Evolutionary conservation across 2,329 filamentous ascomycete species (phyloP).

Genomic region (Fusarium sp.): DNA sequence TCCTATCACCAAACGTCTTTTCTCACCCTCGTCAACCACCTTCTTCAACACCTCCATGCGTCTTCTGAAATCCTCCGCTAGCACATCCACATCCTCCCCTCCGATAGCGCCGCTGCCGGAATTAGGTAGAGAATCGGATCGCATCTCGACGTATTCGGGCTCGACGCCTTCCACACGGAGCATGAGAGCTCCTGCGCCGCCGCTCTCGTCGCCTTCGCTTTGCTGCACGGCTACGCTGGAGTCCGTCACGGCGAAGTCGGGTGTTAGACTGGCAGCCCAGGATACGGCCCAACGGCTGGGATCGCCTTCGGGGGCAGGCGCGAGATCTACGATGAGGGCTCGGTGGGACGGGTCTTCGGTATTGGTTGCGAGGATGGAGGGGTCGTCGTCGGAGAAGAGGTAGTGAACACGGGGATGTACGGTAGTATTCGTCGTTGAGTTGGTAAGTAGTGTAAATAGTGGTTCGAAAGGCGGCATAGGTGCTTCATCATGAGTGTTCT

Average conservation of each 20-base stretch:
- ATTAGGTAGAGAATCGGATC: constrained; percentile 45
- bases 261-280: constrained; percentile 77
- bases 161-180: constrained; percentile 56
- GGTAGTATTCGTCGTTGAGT: constrained; percentile 77
- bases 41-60: constrained; percentile 67
- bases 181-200: constrained; percentile 47
- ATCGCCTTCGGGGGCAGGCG: constrained; percentile 53
- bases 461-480: constrained; percentile 71
- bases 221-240: constrained; percentile 60
- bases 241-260: constrained; percentile 75
- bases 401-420: constrained; percentile 91
- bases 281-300: constrained; percentile 67
- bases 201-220: constrained; percentile 51
- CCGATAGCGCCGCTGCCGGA: constrained; percentile 51
- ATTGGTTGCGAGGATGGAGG: constrained; percentile 77
- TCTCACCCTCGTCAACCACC: constrained; percentile 66
- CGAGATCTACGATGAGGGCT: constrained; percentile 68
- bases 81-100: constrained; percentile 62
- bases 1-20: constrained; percentile 54
- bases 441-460: constrained; percentile 88
- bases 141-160: constrained; percentile 52
- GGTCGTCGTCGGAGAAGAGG: constrained; percentile 92
- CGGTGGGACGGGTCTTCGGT: constrained; percentile 57
- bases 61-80: constrained; percentile 69
- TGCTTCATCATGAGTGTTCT: constrained; percentile 25